Percentiles rank a stretch among this genome's conserved stretches.
Evolutionary conservation across 75 land plant genomes (phyloP).

Genomic region (Picea sitchensis): DNA sequence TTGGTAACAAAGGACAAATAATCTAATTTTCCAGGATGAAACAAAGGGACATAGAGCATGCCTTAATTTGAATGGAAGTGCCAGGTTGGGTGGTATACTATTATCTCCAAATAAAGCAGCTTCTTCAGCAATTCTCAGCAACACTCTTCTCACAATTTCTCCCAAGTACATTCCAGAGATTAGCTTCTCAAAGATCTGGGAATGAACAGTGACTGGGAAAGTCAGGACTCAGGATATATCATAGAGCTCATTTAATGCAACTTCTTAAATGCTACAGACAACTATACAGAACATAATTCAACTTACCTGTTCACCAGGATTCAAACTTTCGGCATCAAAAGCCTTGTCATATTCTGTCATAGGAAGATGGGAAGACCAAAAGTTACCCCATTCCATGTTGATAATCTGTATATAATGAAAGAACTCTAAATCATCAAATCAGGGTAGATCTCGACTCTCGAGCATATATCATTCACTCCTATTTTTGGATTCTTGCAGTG

Average conservation of each 20-base stretch:
- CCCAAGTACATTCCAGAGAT: constrained; percentile 84
- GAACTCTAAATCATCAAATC: neutral
- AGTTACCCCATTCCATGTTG: constrained; percentile 88
- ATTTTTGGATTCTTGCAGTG: neutral
- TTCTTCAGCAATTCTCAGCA: constrained; percentile 65
- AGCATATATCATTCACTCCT: too few species aligned
- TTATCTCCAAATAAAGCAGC: constrained; percentile 59
- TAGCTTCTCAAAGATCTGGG: constrained; percentile 74
- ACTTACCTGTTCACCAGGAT: constrained; percentile 68
- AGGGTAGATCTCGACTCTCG: neutral
- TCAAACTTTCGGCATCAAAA: constrained; percentile 62
- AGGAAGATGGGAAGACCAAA: constrained; percentile 68
- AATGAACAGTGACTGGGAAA: neutral
- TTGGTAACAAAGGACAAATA: too few species aligned
- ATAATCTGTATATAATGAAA: constrained; percentile 43
- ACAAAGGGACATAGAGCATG: too few species aligned
- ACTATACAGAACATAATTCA: neutral
- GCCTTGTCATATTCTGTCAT: constrained; percentile 53
- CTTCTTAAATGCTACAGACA: neutral
- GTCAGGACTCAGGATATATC: neutral
- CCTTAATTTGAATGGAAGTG: too few species aligned
- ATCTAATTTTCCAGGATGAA: too few species aligned
- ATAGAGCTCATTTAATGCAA: neutral
- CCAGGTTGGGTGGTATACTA: constrained; percentile 24
- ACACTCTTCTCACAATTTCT: constrained; percentile 64